Conservation (phyloP, 257 asterid genomes). For the Coffea canephora region DNA sequence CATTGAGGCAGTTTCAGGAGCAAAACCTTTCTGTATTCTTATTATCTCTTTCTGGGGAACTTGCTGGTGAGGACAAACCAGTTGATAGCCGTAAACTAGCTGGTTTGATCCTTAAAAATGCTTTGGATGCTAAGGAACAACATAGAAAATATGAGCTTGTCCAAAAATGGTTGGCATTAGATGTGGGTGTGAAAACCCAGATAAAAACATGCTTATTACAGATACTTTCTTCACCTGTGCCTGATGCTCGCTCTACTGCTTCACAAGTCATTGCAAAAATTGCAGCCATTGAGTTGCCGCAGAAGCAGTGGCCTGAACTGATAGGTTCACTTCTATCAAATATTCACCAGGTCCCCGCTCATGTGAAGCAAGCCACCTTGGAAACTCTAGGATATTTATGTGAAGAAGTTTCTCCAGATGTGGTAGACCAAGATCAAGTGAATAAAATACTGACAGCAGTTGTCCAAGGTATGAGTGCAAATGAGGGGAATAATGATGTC, state of each 20-base stretch:
- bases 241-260: constrained; percentile 78
- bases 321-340: constrained; percentile 67
- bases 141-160: constrained; percentile 67
- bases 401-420: constrained; percentile 79
- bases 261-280: constrained; percentile 83
- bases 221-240: constrained; percentile 59
- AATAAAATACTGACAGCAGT: constrained; percentile 83
- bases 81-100: constrained; percentile 80
- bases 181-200: constrained; percentile 60
- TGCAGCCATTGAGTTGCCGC: constrained; percentile 82
- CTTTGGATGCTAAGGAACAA: constrained; percentile 86
- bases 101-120: constrained; percentile 73
- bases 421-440: constrained; percentile 77
- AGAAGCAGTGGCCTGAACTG: constrained; percentile 87
- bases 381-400: constrained; percentile 81
- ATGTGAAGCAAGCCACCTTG: constrained; percentile 76
- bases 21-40: constrained; percentile 75
- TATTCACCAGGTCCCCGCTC: constrained; percentile 70
- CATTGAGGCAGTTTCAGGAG: constrained; percentile 78
- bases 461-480: constrained; percentile 81
- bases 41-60: constrained; percentile 73
- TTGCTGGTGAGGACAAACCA: constrained; percentile 75
- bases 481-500: constrained; percentile 59
- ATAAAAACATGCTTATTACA: constrained; percentile 70
- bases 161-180: constrained; percentile 75